A percentile compares a stretch with the other conserved stretches of the same genome.
phyloP scores from a whole-genome alignment of 2,329 filamentous ascomycete genomes.

The Geoglossum cookeanum region DNA sequence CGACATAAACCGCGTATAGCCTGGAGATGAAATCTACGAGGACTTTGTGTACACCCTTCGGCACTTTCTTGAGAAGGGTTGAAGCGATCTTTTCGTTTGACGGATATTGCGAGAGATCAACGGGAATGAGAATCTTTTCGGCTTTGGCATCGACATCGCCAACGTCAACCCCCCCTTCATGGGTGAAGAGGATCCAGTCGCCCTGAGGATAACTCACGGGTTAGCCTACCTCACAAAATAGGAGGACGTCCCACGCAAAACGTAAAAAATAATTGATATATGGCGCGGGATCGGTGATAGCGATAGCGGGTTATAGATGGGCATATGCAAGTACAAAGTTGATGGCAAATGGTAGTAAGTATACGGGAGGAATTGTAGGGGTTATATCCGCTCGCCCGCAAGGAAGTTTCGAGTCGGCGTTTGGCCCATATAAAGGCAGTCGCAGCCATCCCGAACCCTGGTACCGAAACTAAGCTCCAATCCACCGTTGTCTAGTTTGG shows the following conservation, averaged over 20 bases:
- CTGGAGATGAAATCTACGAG: constrained; percentile 98
- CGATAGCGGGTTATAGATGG: background rate
- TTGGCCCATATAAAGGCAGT: background rate
- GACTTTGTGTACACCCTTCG: constrained; percentile 89
- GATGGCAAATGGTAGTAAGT: background rate
- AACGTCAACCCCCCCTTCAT: constrained; percentile 98
- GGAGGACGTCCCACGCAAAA: background rate
- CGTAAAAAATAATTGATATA: background rate
- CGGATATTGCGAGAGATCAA: constrained; percentile 85
- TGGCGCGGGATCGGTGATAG: background rate
- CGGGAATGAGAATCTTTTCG: constrained; percentile 93
- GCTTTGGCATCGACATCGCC: constrained; percentile 98
- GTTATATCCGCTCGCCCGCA: background rate
- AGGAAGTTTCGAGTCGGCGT: background rate
- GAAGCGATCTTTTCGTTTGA: constrained; percentile 86
- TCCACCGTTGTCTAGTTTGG: background rate
- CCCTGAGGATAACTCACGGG: constrained; percentile 41
- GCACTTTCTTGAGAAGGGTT: constrained; percentile 77
- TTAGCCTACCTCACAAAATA: background rate
- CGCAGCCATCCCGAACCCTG: background rate
- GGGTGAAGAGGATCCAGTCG: constrained; percentile 99
- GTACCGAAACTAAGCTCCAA: background rate
- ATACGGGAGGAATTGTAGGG: background rate
- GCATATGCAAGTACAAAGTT: background rate
- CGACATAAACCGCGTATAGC: constrained; percentile 95